These are phyloP conservation scores for Aphanomyces stellatus DNA, from an alignment of 352 stramenopile species.

Conservation along the genomic window DNA sequence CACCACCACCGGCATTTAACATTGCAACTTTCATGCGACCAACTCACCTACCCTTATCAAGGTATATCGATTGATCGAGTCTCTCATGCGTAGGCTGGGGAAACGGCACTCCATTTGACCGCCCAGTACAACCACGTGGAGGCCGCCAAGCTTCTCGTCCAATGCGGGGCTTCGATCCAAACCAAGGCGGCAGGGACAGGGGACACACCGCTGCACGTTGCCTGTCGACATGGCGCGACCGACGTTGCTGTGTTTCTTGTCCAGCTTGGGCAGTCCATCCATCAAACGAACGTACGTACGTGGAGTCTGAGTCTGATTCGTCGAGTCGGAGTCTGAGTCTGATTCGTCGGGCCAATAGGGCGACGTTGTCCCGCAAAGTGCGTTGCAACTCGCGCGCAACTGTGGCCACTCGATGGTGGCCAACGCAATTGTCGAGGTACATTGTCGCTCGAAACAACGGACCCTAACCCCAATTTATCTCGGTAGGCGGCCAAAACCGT, in stretches of 20 bases:
- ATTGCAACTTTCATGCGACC: background rate
- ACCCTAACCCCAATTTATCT: background rate
- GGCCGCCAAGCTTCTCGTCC: background rate
- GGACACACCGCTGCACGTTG: slow-evolving; percentile 11
- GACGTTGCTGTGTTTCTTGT: background rate
- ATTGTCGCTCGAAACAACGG: no score
- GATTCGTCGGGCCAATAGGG: background rate
- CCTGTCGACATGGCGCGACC: background rate
- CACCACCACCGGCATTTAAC: no score
- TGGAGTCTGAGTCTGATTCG: background rate
- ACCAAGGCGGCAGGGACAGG: background rate
- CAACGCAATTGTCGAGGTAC: slow-evolving; percentile 9
- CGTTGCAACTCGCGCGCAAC: background rate
- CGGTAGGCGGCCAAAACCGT: background rate
- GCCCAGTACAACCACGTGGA: background rate
- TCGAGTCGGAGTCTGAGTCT: background rate
- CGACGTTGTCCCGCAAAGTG: background rate
- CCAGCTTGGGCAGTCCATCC: background rate
- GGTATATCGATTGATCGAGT: background rate
- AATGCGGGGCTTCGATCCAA: background rate
- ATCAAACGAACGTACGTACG: background rate
- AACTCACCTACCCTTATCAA: background rate
- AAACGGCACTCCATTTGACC: slow-evolving; percentile 9
- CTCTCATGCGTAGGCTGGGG: background rate
- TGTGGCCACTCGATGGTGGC: background rate